Conservation (phyloP, 2,329 filamentous ascomycete genomes). For the Chaetomium sp. region DNA sequence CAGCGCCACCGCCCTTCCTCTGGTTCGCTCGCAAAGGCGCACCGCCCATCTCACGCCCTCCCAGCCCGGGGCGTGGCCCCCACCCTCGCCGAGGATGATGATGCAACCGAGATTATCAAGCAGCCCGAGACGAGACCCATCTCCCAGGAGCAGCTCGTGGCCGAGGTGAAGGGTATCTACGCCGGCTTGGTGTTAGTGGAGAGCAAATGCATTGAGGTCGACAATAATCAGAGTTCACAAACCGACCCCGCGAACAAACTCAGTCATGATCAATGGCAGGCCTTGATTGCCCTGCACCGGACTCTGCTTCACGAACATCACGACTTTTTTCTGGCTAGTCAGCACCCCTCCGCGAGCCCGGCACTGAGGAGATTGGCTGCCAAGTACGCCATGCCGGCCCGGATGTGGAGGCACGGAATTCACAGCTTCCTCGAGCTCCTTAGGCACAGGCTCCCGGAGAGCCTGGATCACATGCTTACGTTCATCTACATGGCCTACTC, state of each 20-base stretch:
- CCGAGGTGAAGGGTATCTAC: constrained; percentile 83
- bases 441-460: constrained; percentile 71
- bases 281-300: constrained; percentile 77
- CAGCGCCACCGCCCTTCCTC: constrained; percentile 27
- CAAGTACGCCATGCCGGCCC: constrained; percentile 87
- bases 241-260: constrained; percentile 49
- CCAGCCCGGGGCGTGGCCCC: constrained; percentile 13
- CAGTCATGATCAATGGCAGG: constrained; percentile 76
- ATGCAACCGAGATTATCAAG: constrained; percentile 33
- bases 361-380: constrained; percentile 68
- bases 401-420: constrained; percentile 95
- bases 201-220: constrained; percentile 81
- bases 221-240: constrained; percentile 60
- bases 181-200: constrained; percentile 84
- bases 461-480: constrained; percentile 83
- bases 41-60: constrained; percentile 20
- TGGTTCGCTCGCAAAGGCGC: constrained; percentile 20
- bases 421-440: constrained; percentile 81
- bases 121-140: constrained; percentile 70
- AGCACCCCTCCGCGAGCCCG: constrained; percentile 76
- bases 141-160: constrained; percentile 74
- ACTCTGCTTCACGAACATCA: constrained; percentile 81
- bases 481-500: constrained; percentile 90
- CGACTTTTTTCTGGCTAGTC: constrained; percentile 82
- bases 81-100: constrained; percentile 25